Base-by-base conservation (phyloP, 495 filamentous ascomycete genomes). In the Xanthoparmelia taractica region DNA sequence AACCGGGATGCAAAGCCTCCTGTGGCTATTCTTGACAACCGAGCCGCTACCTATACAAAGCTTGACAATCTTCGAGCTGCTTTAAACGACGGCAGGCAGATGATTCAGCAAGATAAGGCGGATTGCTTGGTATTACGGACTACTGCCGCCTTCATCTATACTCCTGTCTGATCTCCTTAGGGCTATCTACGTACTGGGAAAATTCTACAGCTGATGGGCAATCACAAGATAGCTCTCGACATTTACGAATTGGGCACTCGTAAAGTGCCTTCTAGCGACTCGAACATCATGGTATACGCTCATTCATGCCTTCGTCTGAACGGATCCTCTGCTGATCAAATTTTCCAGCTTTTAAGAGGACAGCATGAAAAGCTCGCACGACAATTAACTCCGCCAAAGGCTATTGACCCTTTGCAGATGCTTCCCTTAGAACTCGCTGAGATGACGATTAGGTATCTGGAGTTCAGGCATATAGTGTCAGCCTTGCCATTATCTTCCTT, bases 121-220 rank as follows among this genome's bases (percentile, higher is more conserved):
- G 74, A 79, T 68, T 78, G 77, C 50, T 75, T 74, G 65, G 81
- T 84, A 76, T 37, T 6, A 18, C 57, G 8, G 34, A 33, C 0
- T 25, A 31, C 29, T 8, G 10, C 0, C 10, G 17, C 2, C 10
- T 34, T 11, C 5, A 8, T 27, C 17, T 8, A 37, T 37, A 27
- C 56, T 57, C 23, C 54, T 57, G 31, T 47, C 64, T 64, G 8
- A 48, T 57, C 20, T 0, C 8, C 20, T 18, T 40, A 84, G 81
- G 87, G 87, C 29, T 88, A 89, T 72, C 72, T 89, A 17, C 82
- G 85, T n/a, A 79, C 81, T 27, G 87, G 78, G 10, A 85, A 85
- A 65, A 73, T 85, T 5, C 76, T 90, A 8, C 72, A 84, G 23
- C 72, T 85, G 52, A 77, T 82, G 66, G 77, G 77, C 6, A 85